Evolutionary conservation across 1,284 basidiomycete species (phyloP).

Genomic region (Agaricales sp.): DNA sequence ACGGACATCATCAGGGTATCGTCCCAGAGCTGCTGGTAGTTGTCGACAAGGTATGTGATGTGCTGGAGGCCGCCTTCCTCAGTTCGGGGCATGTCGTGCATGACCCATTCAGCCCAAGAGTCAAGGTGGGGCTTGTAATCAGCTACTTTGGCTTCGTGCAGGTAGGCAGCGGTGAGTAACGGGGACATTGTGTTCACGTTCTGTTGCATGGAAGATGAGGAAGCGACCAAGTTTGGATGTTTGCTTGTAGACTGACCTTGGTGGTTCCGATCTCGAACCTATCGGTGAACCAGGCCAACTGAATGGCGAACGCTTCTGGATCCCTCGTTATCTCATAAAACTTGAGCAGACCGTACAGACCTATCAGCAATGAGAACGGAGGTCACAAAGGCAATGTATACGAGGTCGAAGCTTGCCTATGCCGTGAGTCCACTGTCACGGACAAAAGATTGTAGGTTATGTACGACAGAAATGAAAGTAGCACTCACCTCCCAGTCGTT

Average conservation of each 20-base stretch:
- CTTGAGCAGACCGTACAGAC: conserved; percentile 35
- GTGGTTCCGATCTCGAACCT: conserved; percentile 47
- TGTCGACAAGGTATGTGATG: conserved; percentile 43
- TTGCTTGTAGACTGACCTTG: conserved; percentile 22
- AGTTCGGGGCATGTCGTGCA: conserved; percentile 48
- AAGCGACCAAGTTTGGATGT: not conserved
- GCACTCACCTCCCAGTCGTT: conserved; percentile 45
- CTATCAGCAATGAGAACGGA: conserved; percentile 14
- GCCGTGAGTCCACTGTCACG: conserved; percentile 51
- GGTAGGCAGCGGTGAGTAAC: conserved; percentile 44
- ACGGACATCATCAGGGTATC: conserved; percentile 63
- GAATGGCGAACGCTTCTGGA: conserved; percentile 32
- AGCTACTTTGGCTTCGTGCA: conserved; percentile 31
- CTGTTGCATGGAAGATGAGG: conserved; percentile 12
- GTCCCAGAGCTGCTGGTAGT: conserved; percentile 55
- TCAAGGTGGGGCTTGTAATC: conserved; percentile 37
- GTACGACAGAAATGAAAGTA: not conserved
- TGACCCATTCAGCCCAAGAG: conserved; percentile 59
- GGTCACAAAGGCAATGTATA: not conserved
- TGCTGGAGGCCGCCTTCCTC: conserved; percentile 54
- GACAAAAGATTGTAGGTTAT: not conserved
- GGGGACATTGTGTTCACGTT: conserved; percentile 65
- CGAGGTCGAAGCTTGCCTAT: conserved; percentile 20
- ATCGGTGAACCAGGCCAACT: conserved; percentile 44
- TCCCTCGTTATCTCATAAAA: conserved; percentile 36